Evolutionary conservation across 805 yeast species (phyloP), one percentile per base, ranked within the genome.

Genomic region (Priceomyces castillae): DNA sequence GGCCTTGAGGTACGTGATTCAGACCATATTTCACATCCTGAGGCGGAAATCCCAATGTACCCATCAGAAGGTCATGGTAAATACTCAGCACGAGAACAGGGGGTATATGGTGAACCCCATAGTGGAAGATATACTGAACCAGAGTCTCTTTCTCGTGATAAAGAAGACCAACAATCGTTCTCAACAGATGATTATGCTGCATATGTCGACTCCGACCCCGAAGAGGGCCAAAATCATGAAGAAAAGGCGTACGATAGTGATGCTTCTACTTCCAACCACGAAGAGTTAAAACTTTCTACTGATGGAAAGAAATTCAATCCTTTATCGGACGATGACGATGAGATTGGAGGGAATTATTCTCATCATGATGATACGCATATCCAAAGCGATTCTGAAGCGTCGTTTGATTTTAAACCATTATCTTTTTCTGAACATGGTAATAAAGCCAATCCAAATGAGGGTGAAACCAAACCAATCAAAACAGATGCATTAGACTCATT

Each of bases 401-500:
- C 31, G n/a, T 19, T 30, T 11, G 36, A 25, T 7, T 37, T 37
- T 7, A 20, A 26, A 12, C 31, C 37, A 3, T 20, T 31, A 30
- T 30, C 30, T n/a, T 28, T 6, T 28, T 28, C 31, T 4, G 35
- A 31, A 26, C 15, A 11, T 18, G 30, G 28, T n/a, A 7, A 14
- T 19, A 34, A 20, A 34, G 15, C 11, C 22, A 16, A 11, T 17
- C 7, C 15, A 10, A 16, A 12, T 25, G 30, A 22, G 6, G 31
- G 15, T n/a, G 31, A 28, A 28, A 12, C 12, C 15, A 28, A 28
- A 28, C 12, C 31, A 5, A 28, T 28, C 15, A 28, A n/a, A 26
- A 59, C 65, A 3, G 65, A 58, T 30, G 65, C 67, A 4, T 50
- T 70, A 23, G 74, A 69, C 43, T 57, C 67, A 4, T 50, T 70